Conservation (phyloP, 257 asterid genomes). For the Solanum ossicruentum region DNA sequence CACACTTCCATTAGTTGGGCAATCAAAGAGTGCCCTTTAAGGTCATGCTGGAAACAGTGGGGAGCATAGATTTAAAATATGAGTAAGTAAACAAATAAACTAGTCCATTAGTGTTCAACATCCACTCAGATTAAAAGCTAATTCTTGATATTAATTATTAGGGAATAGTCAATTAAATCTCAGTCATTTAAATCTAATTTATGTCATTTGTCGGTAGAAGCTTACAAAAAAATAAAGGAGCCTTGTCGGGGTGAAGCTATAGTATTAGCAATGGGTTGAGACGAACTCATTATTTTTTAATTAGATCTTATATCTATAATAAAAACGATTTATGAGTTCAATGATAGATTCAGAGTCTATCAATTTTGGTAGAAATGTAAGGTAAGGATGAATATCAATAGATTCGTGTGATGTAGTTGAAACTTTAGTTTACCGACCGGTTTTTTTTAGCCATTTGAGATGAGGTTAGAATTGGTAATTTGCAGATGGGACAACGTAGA, state of each 20-base stretch:
- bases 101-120: background rate
- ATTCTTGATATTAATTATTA: too few relatives aligned
- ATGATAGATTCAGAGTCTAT: background rate
- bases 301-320: background rate
- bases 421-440: too few relatives aligned
- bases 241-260: background rate
- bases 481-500: slow-evolving; percentile 96
- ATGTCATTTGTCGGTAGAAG: too few relatives aligned
- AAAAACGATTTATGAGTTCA: background rate
- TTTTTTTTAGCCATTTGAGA: background rate
- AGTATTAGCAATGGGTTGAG: background rate
- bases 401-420: too few relatives aligned
- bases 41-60: background rate
- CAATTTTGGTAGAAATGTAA: too few relatives aligned
- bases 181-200: too few relatives aligned
- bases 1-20: background rate
- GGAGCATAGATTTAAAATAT: background rate
- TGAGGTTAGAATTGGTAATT: background rate
- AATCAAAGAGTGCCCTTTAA: background rate
- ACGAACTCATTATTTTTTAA: background rate
- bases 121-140: background rate
- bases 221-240: too few relatives aligned
- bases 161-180: too few relatives aligned
- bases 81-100: background rate
- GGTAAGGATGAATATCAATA: too few relatives aligned